Evolutionary conservation across 2,329 filamentous ascomycete genomes (phyloP), one percentile per base, ranked within the genome.

Genomic region (Colletotrichum brevisporum): DNA sequence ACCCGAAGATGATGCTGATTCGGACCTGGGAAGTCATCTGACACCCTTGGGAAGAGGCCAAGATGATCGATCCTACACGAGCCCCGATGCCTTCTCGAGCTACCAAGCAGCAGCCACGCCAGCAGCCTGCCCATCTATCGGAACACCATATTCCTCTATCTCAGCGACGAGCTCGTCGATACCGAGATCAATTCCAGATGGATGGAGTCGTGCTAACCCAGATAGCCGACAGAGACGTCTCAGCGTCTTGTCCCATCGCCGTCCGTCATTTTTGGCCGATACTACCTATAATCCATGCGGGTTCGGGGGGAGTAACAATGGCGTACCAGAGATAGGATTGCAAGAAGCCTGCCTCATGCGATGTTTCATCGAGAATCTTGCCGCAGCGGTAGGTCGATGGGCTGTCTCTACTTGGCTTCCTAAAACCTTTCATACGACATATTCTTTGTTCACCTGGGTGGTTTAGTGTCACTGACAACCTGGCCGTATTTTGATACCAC

Each of bases 341-440:
- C 61, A 64, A 26, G 61, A 64, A 1, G 61, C 27, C 6, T 58
- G 53, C 6, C 61, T 64, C 2, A 57, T 64, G 5, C 53, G 53
- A 16, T 64, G 61, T 45, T 64, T 64, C 1, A 57, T 64, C 10
- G 53, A 64, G n/a, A 41, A 64, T 43, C 53, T 64, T 15, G 61
- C 61, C 39, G 26, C 61, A 18, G 53, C 53, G 27, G 61, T 64
- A 64, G 8, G 61, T 64, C 4, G 18, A 21, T n/a, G n/a, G 26
- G 8, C 6, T n/a, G 16, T 2, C 13, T 16, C 15, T 16, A 18
- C 41, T 43, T 43, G 41, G 2, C 13, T 13, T 43, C 5, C 9
- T 43, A 5, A 6, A 3, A 26, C 36, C 3, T 6, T 56, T 13
- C 16, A 4, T 41, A 36, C 41, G n/a, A 50, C n/a, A 24, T 24